These are phyloP conservation scores for Eucalyptus fibrosa DNA, from an alignment of 345 rosid species.

Conservation along the genomic window DNA sequence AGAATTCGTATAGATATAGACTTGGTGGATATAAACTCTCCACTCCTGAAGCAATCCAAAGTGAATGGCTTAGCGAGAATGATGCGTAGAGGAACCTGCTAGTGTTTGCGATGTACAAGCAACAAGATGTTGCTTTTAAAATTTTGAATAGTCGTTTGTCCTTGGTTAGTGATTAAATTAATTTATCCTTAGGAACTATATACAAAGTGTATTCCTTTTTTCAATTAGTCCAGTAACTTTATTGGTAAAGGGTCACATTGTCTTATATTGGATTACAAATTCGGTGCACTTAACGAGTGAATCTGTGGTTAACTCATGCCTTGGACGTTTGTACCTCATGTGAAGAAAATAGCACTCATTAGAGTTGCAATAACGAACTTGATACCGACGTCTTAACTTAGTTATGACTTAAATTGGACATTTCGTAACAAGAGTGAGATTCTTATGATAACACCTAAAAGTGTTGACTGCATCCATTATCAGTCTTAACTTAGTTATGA, in stretches of 20 bases:
- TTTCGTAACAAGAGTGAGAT: neutral
- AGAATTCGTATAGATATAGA: neutral
- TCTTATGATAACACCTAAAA: neutral
- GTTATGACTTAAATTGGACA: neutral
- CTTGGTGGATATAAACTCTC: neutral
- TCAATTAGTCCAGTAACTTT: neutral
- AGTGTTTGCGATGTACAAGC: neutral
- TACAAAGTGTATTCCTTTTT: neutral
- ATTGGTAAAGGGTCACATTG: neutral
- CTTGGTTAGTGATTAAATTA: neutral
- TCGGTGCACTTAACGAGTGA: fast-evolving
- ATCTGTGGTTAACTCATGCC: neutral
- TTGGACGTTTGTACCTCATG: neutral
- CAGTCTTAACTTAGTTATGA: no score
- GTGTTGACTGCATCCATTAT: neutral
- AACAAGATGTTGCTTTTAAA: neutral
- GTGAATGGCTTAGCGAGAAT: neutral
- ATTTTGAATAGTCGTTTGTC: neutral
- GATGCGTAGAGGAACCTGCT: neutral
- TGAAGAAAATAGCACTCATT: neutral
- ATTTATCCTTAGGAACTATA: neutral
- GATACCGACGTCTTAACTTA: neutral
- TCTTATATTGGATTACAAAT: neutral
- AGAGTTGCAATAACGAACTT: neutral
- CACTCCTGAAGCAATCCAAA: neutral